phyloP scores from a whole-genome alignment of 192 early-diverging fungal genomes.

The Backusella macrospora region DNA sequence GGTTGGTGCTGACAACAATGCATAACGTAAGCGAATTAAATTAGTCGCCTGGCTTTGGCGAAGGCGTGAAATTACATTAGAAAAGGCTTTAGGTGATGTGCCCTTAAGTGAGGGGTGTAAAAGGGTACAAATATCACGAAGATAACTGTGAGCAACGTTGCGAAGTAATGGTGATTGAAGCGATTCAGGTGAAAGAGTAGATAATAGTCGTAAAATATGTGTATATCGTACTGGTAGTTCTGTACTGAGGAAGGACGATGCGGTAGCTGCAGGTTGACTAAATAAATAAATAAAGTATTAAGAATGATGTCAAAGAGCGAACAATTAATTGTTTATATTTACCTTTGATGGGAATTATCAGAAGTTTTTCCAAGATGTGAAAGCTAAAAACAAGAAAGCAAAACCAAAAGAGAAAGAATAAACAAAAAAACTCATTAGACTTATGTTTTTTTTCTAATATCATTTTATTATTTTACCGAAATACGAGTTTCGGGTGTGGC shows the following conservation, averaged over 20 bases:
- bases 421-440: slow-evolving; percentile 16
- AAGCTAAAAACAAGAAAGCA: slow-evolving; percentile 11
- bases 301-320: slow-evolving; percentile 13
- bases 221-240: slow-evolving; percentile 37
- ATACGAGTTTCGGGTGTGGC: slow-evolving; percentile 35
- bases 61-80: slow-evolving; percentile 19
- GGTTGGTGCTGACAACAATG: slow-evolving; percentile 21
- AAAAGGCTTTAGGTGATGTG: slow-evolving; percentile 23
- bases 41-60: slow-evolving; percentile 30
- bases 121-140: slow-evolving; percentile 30
- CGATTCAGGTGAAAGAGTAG: slow-evolving; percentile 16
- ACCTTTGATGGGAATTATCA: slow-evolving; percentile 19
- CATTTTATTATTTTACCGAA: slow-evolving; percentile 29
- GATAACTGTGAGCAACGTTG: slow-evolving; percentile 31
- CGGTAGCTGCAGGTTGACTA: slow-evolving; percentile 21
- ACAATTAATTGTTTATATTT: background rate
- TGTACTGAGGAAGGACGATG: slow-evolving; percentile 28
- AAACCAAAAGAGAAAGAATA: background rate
- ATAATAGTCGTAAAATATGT: slow-evolving; percentile 32
- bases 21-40: slow-evolving; percentile 33
- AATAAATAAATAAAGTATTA: background rate
- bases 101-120: slow-evolving; percentile 18
- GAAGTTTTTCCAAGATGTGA: slow-evolving; percentile 22
- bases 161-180: slow-evolving; percentile 27
- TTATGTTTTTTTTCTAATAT: background rate